Conservation (phyloP, 2,329 filamentous ascomycete species). For the Tolypocladium album region DNA sequence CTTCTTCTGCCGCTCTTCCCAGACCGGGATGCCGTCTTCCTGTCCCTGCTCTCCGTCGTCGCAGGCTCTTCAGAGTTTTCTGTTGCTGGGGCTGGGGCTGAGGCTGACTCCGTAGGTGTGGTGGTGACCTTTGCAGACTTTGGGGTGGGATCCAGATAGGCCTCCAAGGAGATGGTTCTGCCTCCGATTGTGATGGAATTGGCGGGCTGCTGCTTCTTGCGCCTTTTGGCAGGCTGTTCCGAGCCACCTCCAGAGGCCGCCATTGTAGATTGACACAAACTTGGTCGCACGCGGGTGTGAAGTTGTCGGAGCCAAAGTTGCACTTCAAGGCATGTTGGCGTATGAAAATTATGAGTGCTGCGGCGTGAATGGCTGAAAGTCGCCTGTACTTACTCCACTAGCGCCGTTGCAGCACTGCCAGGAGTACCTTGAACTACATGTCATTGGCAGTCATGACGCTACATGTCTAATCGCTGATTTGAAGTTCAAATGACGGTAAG, state of each 20-base stretch:
- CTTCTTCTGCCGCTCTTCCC: not conserved
- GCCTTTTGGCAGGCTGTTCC: conserved; percentile 23
- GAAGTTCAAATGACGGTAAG: not conserved
- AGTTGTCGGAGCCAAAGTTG: not conserved
- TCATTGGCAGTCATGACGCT: not conserved
- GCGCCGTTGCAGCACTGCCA: not conserved
- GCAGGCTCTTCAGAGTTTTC: not conserved
- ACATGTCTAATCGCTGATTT: not conserved
- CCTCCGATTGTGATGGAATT: conserved; percentile 34
- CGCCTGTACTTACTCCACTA: not conserved
- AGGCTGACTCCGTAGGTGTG: not conserved
- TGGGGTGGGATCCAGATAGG: conserved; percentile 31
- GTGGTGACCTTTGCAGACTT: conserved; percentile 10
- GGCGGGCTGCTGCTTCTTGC: conserved; percentile 19
- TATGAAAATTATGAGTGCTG: not conserved
- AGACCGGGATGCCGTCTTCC: not conserved
- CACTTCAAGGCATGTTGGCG: not conserved
- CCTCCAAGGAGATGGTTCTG: conserved; percentile 37
- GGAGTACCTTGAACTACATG: not conserved
- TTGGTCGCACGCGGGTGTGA: not conserved
- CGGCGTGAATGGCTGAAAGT: not conserved
- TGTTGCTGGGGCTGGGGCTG: conserved; percentile 1
- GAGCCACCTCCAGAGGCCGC: not conserved
- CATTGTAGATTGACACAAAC: not conserved
- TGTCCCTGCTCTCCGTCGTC: not conserved